phyloP scores from a whole-genome alignment of 1,139 yeast species.

The Nakaseomyces glabratus region DNA sequence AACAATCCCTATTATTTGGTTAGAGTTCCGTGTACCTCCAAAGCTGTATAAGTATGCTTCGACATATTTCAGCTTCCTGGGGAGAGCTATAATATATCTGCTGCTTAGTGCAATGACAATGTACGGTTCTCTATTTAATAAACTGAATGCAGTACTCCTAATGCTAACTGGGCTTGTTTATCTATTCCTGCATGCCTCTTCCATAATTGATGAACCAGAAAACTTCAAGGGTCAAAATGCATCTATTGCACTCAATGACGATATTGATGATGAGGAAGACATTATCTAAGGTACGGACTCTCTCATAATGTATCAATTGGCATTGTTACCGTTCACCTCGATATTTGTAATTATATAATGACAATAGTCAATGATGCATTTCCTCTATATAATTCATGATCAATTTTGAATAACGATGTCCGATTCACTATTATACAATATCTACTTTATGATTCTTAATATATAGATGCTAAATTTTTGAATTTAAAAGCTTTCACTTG shows the following conservation, averaged over 20 bases:
- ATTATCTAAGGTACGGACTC: too few relatives aligned
- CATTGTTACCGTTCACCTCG: too few relatives aligned
- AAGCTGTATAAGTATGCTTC: slow-evolving; percentile 66
- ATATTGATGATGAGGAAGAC: slow-evolving; percentile 19
- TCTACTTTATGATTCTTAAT: too few relatives aligned
- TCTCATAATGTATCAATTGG: too few relatives aligned
- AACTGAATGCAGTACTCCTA: slow-evolving; percentile 47
- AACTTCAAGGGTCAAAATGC: slow-evolving; percentile 23
- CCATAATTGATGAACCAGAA: slow-evolving; percentile 52
- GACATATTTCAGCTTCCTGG: slow-evolving; percentile 68
- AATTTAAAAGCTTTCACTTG: too few relatives aligned
- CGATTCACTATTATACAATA: too few relatives aligned
- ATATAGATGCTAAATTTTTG: too few relatives aligned
- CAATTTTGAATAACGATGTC: too few relatives aligned
- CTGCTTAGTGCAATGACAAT: slow-evolving; percentile 56
- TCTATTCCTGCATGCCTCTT: slow-evolving; percentile 56
- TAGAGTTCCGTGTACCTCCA: slow-evolving; percentile 58
- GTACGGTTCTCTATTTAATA: slow-evolving; percentile 48
- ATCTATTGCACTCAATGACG: slow-evolving; percentile 22
- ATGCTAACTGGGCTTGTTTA: slow-evolving; percentile 51
- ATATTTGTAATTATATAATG: too few relatives aligned
- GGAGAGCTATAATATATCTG: slow-evolving; percentile 70
- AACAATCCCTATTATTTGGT: slow-evolving; percentile 49
- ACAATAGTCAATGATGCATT: too few relatives aligned
- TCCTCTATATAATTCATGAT: too few relatives aligned